Percentiles rank a stretch among this genome's conserved stretches.
These are phyloP conservation scores for Phoma sp. DNA, from an alignment of 2,329 filamentous ascomycete species.

Conservation along the genomic window DNA sequence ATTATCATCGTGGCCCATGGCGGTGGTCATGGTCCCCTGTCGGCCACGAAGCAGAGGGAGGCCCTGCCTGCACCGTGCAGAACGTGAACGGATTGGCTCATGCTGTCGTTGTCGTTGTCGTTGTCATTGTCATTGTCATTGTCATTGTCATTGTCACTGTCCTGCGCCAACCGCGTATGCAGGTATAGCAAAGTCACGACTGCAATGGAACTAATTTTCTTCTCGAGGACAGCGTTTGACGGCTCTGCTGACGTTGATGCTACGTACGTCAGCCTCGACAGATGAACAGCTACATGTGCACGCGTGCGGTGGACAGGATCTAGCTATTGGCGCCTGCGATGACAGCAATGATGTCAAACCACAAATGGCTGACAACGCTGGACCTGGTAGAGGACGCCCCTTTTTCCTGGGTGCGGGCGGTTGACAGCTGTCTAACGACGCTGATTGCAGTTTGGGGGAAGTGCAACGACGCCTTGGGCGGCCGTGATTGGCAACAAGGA, in stretches of 20 bases:
- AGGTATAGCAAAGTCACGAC: neutral
- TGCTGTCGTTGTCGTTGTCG: constrained; percentile 18
- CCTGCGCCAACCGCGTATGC: constrained; percentile 32
- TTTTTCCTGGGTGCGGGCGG: constrained; percentile 23
- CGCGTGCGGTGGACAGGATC: constrained; percentile 9
- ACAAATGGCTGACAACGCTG: neutral
- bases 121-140: too few species aligned
- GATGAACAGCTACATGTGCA: constrained; percentile 1
- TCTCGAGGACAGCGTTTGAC: neutral
- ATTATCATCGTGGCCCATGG: constrained; percentile 24
- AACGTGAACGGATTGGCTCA: constrained; percentile 9
- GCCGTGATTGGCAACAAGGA: constrained; percentile 42
- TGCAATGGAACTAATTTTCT: neutral
- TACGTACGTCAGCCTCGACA: constrained; percentile 16
- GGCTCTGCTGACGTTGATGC: neutral
- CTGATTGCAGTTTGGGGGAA: constrained; percentile 35
- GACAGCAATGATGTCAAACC: constrained; percentile 18
- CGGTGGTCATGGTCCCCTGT: constrained; percentile 19
- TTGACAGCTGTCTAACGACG: constrained; percentile 35
- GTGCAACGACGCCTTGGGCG: constrained; percentile 27
- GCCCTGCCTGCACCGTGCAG: constrained; percentile 8
- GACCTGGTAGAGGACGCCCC: constrained; percentile 22
- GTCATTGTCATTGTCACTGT: neutral
- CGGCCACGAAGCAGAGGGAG: constrained; percentile 16
- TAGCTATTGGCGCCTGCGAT: neutral